These are phyloP conservation scores for Oryza coarctata DNA, from an alignment of 176 grass and related monocot species.

Conservation along the genomic window DNA sequence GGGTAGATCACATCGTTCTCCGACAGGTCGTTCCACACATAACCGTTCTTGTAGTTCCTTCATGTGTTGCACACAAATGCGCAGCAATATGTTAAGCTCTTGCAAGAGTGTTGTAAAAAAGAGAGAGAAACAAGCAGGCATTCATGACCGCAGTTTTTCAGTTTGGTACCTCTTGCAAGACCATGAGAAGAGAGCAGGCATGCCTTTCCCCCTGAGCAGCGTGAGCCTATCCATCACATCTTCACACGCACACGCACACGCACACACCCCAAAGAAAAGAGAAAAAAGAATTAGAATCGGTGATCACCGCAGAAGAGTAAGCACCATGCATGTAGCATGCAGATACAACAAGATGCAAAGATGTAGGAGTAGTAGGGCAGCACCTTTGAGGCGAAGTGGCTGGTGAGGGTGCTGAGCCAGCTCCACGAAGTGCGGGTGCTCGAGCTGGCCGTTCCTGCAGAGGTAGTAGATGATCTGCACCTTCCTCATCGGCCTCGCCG, in stretches of 20 bases:
- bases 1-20: constrained; percentile 91
- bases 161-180: constrained; percentile 83
- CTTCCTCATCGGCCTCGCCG: constrained; percentile 56
- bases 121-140: background rate
- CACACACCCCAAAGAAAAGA: too few relatives aligned
- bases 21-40: constrained; percentile 97
- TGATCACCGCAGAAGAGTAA: background rate
- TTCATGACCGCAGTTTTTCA: background rate
- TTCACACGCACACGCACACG: constrained; percentile 4
- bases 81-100: background rate
- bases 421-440: constrained; percentile 99
- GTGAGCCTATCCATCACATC: constrained; percentile 86
- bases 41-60: constrained; percentile 99
- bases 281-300: background rate
- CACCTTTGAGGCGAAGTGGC: constrained; percentile 91
- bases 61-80: background rate
- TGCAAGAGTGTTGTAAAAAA: too few relatives aligned
- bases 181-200: constrained; percentile 94
- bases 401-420: constrained; percentile 74
- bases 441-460: constrained; percentile 88
- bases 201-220: constrained; percentile 83
- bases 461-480: constrained; percentile 98
- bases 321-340: background rate
- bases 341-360: background rate
- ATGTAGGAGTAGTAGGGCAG: background rate